phyloP scores from a whole-genome alignment of 2,329 filamentous ascomycete genomes.

The Coccinonectria pachysandricola region DNA sequence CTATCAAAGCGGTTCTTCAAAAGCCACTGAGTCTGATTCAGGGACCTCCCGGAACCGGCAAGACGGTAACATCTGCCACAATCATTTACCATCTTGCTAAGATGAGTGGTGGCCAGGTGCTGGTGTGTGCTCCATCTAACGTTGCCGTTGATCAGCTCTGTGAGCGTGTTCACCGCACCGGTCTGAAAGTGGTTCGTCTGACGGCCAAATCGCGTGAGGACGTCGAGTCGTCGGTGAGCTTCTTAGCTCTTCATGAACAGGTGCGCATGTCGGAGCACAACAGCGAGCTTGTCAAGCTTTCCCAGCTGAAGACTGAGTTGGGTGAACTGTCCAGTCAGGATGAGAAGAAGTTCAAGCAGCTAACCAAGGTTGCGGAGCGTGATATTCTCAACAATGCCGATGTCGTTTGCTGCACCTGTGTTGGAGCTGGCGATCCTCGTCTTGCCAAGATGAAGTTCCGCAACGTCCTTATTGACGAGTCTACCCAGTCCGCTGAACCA shows the following conservation, averaged over 20 bases:
- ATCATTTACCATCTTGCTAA: conserved; percentile 98
- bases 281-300: conserved; percentile 82
- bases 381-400: conserved; percentile 94
- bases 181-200: conserved; percentile 90
- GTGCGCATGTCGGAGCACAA: conserved; percentile 97
- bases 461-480: conserved; percentile 96
- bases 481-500: conserved; percentile 93
- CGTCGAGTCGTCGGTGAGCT: conserved; percentile 95
- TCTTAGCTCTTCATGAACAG: conserved; percentile 90
- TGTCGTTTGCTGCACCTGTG: conserved; percentile 97
- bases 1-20: conserved; percentile 89
- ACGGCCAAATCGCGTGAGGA: conserved; percentile 99
- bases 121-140: conserved; percentile 96
- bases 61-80: conserved; percentile 96
- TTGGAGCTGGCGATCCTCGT: conserved; percentile 91
- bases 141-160: conserved; percentile 97
- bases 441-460: conserved; percentile 97
- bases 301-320: conserved; percentile 82
- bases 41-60: conserved; percentile 91
- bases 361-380: conserved; percentile 85
- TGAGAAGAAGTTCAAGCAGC: conserved; percentile 96
- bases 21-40: conserved; percentile 94
- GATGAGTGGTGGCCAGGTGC: conserved; percentile 85
- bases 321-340: conserved; percentile 91
- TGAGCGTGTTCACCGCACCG: conserved; percentile 89